These are phyloP conservation scores for Medicago ruthenica DNA, from an alignment of 306 rosid genomes.

Conservation along the genomic window DNA sequence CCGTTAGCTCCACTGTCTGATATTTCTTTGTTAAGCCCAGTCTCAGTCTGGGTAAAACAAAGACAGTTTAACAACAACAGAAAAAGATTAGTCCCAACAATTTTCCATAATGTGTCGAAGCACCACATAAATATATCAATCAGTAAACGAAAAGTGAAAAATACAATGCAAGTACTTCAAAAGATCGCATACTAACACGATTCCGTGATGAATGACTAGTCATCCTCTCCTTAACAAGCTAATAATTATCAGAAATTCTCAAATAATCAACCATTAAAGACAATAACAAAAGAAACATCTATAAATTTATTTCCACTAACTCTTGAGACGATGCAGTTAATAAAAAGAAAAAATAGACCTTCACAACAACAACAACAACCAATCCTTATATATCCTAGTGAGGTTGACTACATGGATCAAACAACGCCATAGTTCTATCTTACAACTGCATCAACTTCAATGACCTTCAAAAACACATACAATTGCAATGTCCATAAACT, in stretches of 20 bases:
- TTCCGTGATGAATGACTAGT: conserved; percentile 7
- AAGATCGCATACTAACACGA: conserved; percentile 20
- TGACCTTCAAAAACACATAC: conserved; percentile 26
- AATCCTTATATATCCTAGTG: background rate
- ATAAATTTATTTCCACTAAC: background rate
- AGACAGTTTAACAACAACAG: conserved; percentile 14
- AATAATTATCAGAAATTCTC: conserved; percentile 1
- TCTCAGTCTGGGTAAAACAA: conserved; percentile 52
- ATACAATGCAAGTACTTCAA: conserved; percentile 32
- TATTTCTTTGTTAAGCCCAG: conserved; percentile 51
- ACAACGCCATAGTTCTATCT: background rate
- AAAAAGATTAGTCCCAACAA: conserved; percentile 9
- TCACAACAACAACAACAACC: background rate
- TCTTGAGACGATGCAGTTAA: background rate
- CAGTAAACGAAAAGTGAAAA: conserved; percentile 23
- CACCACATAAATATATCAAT: background rate
- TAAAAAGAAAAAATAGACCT: background rate
- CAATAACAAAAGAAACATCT: background rate
- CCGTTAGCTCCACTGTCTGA: conserved; percentile 51
- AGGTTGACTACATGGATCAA: background rate
- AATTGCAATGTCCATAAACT: conserved; percentile 14
- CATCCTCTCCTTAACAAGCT: conserved; percentile 29
- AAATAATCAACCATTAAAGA: conserved; percentile 13
- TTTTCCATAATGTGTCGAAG: conserved; percentile 17
- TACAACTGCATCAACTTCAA: conserved; percentile 33